These are phyloP conservation scores for Aegilops tauschii DNA, from an alignment of 176 grass and related monocot genomes.

Conservation along the genomic window DNA sequence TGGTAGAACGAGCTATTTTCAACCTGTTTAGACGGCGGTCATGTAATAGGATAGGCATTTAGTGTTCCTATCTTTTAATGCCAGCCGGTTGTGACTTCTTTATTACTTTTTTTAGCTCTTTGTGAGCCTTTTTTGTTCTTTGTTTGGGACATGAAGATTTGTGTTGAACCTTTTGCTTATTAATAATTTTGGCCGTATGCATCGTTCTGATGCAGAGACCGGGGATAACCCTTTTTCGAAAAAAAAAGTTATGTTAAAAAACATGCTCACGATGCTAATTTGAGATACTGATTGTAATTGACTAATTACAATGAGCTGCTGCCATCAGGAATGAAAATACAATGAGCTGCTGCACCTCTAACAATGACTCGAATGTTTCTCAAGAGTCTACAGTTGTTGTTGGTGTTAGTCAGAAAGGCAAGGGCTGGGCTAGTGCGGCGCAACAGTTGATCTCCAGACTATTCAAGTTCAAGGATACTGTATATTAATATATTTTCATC, in stretches of 20 bases:
- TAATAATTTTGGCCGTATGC: too few relatives aligned
- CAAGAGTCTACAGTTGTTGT: conserved; percentile 29
- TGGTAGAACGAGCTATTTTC: too few relatives aligned
- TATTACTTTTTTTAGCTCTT: too few relatives aligned
- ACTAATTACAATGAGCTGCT: not conserved
- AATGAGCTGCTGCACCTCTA: conserved; percentile 42
- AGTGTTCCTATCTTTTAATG: too few relatives aligned
- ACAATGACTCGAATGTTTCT: conserved; percentile 56
- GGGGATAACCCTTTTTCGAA: too few relatives aligned
- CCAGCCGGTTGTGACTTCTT: too few relatives aligned
- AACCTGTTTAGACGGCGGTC: too few relatives aligned
- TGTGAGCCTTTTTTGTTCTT: too few relatives aligned
- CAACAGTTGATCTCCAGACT: conserved; percentile 59
- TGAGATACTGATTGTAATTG: not conserved
- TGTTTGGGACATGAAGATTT: too few relatives aligned
- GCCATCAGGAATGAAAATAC: conserved; percentile 19
- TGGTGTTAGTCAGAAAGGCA: conserved; percentile 11
- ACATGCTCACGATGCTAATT: not conserved
- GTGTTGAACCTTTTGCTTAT: too few relatives aligned
- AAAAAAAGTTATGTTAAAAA: not conserved
- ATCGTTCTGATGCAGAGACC: too few relatives aligned
- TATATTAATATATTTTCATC: not conserved
- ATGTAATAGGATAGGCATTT: too few relatives aligned
- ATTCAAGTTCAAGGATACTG: conserved; percentile 55
- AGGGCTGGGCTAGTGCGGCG: conserved; percentile 19